A percentile compares a stretch with the other conserved stretches of the same genome.
These are phyloP conservation scores for Dactylellina haptotyla DNA, from an alignment of 2,329 filamentous ascomycete genomes.

Conservation along the genomic window DNA sequence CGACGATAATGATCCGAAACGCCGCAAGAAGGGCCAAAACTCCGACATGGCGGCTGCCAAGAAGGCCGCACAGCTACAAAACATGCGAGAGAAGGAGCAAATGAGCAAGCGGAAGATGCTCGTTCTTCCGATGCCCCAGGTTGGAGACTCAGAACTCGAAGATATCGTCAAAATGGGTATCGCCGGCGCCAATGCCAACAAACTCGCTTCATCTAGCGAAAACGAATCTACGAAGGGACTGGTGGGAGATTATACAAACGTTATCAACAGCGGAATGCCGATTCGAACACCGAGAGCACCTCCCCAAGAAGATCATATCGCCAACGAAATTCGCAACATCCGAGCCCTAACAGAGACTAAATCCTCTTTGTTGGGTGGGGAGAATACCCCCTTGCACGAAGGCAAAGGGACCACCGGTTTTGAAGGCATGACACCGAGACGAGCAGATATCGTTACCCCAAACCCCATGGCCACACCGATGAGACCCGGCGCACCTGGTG, in stretches of 20 bases:
- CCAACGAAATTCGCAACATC: constrained; percentile 96
- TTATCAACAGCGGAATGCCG: constrained; percentile 79
- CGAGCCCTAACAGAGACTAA: constrained; percentile 91
- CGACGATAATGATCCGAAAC: constrained; percentile 75
- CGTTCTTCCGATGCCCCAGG: constrained; percentile 87
- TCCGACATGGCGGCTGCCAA: constrained; percentile 75
- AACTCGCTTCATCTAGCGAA: constrained; percentile 78
- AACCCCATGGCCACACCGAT: constrained; percentile 95
- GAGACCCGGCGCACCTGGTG: constrained; percentile 74
- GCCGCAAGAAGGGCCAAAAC: constrained; percentile 80
- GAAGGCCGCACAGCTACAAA: constrained; percentile 93
- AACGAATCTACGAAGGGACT: constrained; percentile 86
- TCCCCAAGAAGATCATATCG: constrained; percentile 91
- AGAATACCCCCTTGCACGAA: constrained; percentile 89
- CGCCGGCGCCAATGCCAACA: constrained; percentile 84
- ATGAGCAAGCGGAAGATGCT: constrained; percentile 89
- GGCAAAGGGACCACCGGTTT: constrained; percentile 86
- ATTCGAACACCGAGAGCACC: constrained; percentile 92
- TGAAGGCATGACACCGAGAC: constrained; percentile 81
- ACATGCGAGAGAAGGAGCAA: constrained; percentile 93
- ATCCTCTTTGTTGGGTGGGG: constrained; percentile 89
- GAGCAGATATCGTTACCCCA: constrained; percentile 84
- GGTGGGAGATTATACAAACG: constrained; percentile 82
- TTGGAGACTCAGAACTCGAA: constrained; percentile 90
- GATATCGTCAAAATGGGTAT: constrained; percentile 99